Evolutionary conservation across 768 basidiomycete genomes (phyloP).

Genomic region (Collybia mongolica): DNA sequence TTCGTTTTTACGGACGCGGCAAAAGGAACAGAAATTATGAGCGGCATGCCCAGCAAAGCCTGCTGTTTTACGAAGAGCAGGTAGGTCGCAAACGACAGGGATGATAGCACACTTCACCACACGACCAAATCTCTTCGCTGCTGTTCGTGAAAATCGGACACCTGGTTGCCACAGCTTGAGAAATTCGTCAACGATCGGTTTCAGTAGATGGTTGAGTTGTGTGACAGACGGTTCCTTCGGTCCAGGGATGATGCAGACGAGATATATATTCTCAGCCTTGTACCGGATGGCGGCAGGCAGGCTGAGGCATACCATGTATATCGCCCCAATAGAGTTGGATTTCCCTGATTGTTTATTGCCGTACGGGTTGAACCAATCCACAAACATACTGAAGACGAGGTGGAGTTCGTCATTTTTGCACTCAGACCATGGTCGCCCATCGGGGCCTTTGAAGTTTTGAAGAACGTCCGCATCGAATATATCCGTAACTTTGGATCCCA

Average conservation of each 20-base stretch:
- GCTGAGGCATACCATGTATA: constrained; percentile 1
- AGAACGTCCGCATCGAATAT: background rate
- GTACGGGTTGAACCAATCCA: background rate
- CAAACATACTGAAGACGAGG: background rate
- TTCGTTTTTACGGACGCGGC: no score
- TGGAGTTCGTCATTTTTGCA: background rate
- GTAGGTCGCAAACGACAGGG: constrained; percentile 12
- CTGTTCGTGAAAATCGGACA: background rate
- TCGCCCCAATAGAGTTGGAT: background rate
- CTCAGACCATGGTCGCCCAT: background rate
- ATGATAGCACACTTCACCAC: background rate
- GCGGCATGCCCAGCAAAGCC: constrained; percentile 20
- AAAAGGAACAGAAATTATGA: constrained; percentile 25
- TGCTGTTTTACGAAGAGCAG: constrained; percentile 23
- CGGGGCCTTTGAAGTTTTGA: background rate
- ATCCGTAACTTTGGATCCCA: no score
- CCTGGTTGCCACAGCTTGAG: background rate
- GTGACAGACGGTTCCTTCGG: background rate
- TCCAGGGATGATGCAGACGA: constrained; percentile 2
- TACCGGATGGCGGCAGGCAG: constrained; percentile 1
- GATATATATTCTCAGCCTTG: constrained; percentile 2
- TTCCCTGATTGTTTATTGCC: background rate
- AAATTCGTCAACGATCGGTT: background rate
- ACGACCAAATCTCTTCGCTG: background rate
- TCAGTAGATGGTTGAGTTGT: constrained; percentile 1